phyloP scores from a whole-genome alignment of 257 asterid genomes.

The Solanum pinnatisectum region DNA sequence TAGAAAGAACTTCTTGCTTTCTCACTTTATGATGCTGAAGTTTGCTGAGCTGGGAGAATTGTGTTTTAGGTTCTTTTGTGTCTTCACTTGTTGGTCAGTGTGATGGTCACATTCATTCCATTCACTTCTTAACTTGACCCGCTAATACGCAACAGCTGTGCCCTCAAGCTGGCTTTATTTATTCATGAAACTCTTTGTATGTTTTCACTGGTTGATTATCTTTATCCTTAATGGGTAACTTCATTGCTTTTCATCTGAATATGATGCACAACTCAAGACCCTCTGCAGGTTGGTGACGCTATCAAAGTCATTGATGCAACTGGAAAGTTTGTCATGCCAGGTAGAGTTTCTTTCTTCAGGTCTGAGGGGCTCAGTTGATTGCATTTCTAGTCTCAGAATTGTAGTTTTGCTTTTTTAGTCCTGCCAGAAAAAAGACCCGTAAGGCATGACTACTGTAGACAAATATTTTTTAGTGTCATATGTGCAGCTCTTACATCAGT shows the following conservation, averaged over 20 bases:
- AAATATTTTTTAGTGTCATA: background rate
- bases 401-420: background rate
- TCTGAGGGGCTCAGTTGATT: background rate
- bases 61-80: background rate
- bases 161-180: background rate
- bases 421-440: background rate
- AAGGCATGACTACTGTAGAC: background rate
- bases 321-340: constrained; percentile 97
- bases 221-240: background rate
- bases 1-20: background rate
- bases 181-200: background rate
- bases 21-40: background rate
- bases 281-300: constrained; percentile 68
- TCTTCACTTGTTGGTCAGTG: background rate
- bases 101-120: background rate
- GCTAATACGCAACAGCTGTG: background rate
- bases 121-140: background rate
- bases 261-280: constrained; percentile 6
- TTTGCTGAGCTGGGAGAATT: background rate
- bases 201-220: background rate
- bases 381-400: background rate
- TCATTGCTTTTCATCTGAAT: background rate
- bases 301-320: constrained; percentile 75
- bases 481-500: background rate
- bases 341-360: constrained; percentile 23